Percentiles rank a stretch among this genome's conserved stretches.
These are phyloP conservation scores for Populus euphratica DNA, from an alignment of 345 rosid species.

Conservation along the genomic window DNA sequence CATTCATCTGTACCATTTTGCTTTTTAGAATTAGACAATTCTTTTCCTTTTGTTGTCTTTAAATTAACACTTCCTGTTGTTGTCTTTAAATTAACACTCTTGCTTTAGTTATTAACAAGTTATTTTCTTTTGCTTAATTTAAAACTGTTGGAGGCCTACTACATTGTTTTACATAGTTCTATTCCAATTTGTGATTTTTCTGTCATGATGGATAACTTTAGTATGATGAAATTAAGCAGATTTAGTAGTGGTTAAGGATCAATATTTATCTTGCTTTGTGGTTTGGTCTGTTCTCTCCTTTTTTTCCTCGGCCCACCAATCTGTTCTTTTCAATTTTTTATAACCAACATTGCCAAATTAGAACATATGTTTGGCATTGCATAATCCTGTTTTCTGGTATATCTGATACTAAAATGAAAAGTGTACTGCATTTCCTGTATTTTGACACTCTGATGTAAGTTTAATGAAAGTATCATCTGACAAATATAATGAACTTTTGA, in stretches of 20 bases:
- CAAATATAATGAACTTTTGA: not conserved
- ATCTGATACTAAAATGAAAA: conserved; percentile 1
- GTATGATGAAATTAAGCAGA: not conserved
- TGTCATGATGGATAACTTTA: not conserved
- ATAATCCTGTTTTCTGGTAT: not conserved
- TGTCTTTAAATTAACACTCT: not conserved
- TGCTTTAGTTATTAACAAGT: not conserved
- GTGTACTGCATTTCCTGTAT: not conserved
- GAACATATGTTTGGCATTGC: not conserved
- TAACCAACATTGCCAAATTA: not conserved
- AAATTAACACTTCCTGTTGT: not conserved
- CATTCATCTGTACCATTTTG: not conserved
- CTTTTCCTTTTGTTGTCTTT: not conserved
- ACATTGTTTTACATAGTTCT: not conserved
- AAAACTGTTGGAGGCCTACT: not conserved
- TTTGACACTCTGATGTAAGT: not conserved
- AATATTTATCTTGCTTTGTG: not conserved
- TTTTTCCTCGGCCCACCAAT: not conserved
- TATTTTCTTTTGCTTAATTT: not conserved
- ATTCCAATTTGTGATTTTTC: not conserved
- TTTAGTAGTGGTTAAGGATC: not conserved
- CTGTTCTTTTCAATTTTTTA: not conserved
- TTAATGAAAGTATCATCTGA: not conserved
- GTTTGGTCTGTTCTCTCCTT: not conserved
- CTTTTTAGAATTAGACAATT: not conserved